Base-by-base conservation (phyloP, 2,329 filamentous ascomycete species). In the Cladophialophora bantiana region DNA sequence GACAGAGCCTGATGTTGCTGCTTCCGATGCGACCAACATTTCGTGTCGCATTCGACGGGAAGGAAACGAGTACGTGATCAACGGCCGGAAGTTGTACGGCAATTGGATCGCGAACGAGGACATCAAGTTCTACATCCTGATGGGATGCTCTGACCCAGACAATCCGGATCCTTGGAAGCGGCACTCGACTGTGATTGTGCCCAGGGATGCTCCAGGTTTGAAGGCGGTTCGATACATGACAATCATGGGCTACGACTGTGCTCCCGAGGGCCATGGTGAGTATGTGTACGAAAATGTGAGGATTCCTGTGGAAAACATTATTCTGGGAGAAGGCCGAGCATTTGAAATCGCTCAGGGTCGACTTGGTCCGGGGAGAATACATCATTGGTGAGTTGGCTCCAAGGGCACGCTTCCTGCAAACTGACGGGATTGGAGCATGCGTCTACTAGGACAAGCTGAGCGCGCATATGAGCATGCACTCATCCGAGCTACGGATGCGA, bases 281-380 rank as follows among this genome's bases (percentile, higher is more conserved):
- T 86, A 96, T 73, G 85, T 84, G 18, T 96, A 96, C 79, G 83
- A 88, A 65, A 89, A 96, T 76, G 93, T 95, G 68, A 88, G 92
- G 67, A 90, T 96, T 1, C 92, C 92, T 2, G 87, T 83, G 9
- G 82, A 82, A 74, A 70, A 70, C 36, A 87, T 96, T 74, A 90
- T 95, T 12, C 88, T 96, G 4, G 92, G 93, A 67, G 90, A 93
- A 77, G 93, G 93, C 67, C 86, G 90, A 65, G 93, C 93, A 38
- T 96, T 96, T 77, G 93, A 96, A 80, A 94, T 96, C 75, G 95
- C 96, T 74, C 93, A 96, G 79, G 93, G 93, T 55, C 90, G 93
- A 73, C 88, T 96, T 42, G 93, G 93, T 2, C 93, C 93, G 0
- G 93, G 93, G 34, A 89, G 93, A 66, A 96, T 96, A 75, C 93